Conservation (phyloP, 441 rosid genomes). For the Eruca vesicaria region DNA sequence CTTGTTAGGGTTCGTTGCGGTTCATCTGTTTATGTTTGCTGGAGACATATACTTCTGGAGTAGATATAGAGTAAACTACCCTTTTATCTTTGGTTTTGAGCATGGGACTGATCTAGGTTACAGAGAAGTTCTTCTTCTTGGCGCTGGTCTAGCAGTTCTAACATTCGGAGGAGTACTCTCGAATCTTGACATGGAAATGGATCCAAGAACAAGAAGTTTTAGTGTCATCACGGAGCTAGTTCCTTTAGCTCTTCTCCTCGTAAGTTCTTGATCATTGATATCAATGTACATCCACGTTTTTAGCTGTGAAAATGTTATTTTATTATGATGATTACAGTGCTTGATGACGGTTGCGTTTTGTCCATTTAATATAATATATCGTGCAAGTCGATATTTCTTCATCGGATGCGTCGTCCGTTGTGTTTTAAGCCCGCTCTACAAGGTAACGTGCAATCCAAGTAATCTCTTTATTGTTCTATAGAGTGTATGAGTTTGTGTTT, state of each 20-base stretch:
- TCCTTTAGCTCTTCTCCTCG: slow-evolving; percentile 59
- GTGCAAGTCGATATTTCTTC: slow-evolving; percentile 68
- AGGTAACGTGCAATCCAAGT: slow-evolving; percentile 44
- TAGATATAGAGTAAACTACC: slow-evolving; percentile 58
- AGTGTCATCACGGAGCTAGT: slow-evolving; percentile 61
- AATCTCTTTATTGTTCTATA: not conserved
- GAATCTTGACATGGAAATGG: slow-evolving; percentile 86
- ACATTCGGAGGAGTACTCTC: slow-evolving; percentile 57
- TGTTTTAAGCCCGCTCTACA: slow-evolving; percentile 70
- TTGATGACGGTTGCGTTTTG: slow-evolving; percentile 36
- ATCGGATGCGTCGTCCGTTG: slow-evolving; percentile 51
- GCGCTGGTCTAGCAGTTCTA: slow-evolving; percentile 59
- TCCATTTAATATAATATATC: slow-evolving; percentile 75
- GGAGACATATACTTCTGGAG: slow-evolving; percentile 67
- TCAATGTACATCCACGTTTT: not conserved
- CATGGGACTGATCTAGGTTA: slow-evolving; percentile 65
- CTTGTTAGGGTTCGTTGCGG: slow-evolving; percentile 61
- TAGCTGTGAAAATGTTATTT: slow-evolving; percentile 15
- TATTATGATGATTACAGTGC: slow-evolving; percentile 35
- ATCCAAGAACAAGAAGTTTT: slow-evolving; percentile 54
- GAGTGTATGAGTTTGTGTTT: not conserved
- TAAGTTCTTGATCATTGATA: slow-evolving; percentile 32
- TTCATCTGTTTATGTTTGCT: slow-evolving; percentile 67
- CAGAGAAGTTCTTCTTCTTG: slow-evolving; percentile 59
- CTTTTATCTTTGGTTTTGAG: slow-evolving; percentile 80